Evolutionary conservation across 2,329 filamentous ascomycete species (phyloP).

Genomic region (Piedraia hortae): DNA sequence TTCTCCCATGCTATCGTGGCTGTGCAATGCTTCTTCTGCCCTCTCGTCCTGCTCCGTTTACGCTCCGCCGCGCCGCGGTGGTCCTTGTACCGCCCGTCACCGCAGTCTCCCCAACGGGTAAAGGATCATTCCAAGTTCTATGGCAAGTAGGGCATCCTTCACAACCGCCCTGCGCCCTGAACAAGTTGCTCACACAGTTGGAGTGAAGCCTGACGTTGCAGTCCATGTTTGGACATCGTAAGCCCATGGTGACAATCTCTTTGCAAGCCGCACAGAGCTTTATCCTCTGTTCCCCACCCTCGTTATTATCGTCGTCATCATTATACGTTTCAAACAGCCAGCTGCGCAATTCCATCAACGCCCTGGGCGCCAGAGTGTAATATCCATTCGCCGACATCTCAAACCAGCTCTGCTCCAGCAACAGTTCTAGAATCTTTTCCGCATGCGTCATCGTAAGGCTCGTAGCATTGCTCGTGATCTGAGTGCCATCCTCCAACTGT

Average conservation of each 20-base stretch:
- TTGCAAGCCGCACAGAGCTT: constrained; percentile 72
- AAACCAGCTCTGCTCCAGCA: constrained; percentile 66
- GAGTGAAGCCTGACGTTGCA: constrained; percentile 52
- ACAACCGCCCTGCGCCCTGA: constrained; percentile 30
- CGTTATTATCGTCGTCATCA: constrained; percentile 26
- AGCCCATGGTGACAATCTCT: constrained; percentile 64
- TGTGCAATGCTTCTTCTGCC: constrained; percentile 4
- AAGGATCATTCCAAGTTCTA: constrained; percentile 22
- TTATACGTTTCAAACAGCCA: constrained; percentile 87
- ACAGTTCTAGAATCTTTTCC: constrained; percentile 37
- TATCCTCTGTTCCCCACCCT: constrained; percentile 30
- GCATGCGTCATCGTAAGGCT: constrained; percentile 51
- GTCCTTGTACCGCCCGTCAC: too few species aligned
- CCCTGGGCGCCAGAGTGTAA: constrained; percentile 49
- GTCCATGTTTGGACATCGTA: constrained; percentile 41
- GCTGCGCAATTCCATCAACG: constrained; percentile 54
- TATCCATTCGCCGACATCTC: constrained; percentile 43
- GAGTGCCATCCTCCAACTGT: constrained; percentile 4
- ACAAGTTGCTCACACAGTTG: constrained; percentile 46
- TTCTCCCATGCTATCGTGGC: too few species aligned
- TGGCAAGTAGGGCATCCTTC: constrained; percentile 35
- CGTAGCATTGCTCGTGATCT: constrained; percentile 4
- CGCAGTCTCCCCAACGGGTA: constrained; percentile 26
- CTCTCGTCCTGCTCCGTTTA: constrained; percentile 1
- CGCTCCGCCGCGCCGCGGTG: too few species aligned